Conservation (phyloP, 805 yeast species). For the Candida oleophila region DNA sequence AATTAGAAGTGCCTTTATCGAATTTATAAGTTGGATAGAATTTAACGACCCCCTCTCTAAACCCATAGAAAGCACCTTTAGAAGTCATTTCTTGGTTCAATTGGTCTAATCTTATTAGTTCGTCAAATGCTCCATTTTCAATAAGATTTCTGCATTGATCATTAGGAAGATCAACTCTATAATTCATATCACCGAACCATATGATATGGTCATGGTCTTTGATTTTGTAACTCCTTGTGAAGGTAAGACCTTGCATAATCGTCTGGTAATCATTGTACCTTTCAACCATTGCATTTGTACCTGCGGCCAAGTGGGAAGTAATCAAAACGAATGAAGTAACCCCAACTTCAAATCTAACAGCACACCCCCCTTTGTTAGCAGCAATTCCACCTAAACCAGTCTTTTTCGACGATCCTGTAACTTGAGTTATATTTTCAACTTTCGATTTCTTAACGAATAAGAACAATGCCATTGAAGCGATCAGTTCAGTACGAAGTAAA, state of each 20-base stretch:
- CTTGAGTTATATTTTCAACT: conserved; percentile 58
- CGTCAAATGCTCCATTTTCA: conserved; percentile 40
- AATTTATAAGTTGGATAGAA: conserved; percentile 92
- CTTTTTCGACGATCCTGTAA: conserved; percentile 91
- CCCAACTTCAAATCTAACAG: conserved; percentile 82
- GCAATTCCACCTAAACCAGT: conserved; percentile 97
- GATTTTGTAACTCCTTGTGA: conserved; percentile 69
- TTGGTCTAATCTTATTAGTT: conserved; percentile 73
- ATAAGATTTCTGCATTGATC: conserved; percentile 69
- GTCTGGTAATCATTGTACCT: conserved; percentile 82
- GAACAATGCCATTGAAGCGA: conserved; percentile 65
- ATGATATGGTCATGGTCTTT: conserved; percentile 80
- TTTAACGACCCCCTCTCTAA: conserved; percentile 70
- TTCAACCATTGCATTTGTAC: conserved; percentile 75
- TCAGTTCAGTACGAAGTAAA: conserved; percentile 71
- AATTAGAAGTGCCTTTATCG: conserved; percentile 76
- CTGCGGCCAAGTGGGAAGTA: conserved; percentile 94
- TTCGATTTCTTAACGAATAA: conserved; percentile 52
- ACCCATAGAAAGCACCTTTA: conserved; percentile 72
- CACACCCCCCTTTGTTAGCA: conserved; percentile 96
- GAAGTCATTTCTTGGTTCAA: conserved; percentile 66
- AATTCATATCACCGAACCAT: conserved; percentile 94
- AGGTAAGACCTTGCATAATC: conserved; percentile 71
- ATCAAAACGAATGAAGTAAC: conserved; percentile 78
- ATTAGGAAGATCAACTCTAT: conserved; percentile 68